phyloP scores from a whole-genome alignment of 768 basidiomycete species.

The Rhizopogon sp. region DNA sequence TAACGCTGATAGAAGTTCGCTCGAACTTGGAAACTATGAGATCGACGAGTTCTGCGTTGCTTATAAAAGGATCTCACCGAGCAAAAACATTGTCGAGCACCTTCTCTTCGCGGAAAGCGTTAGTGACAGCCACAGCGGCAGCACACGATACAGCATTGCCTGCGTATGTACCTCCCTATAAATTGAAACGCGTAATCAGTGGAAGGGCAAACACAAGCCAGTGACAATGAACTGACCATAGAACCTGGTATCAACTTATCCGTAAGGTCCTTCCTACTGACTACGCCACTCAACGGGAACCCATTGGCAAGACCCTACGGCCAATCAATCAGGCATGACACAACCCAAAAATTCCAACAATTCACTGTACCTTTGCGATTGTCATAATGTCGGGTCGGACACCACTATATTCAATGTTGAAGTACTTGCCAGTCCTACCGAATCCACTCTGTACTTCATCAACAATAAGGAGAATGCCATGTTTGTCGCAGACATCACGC shows the following conservation, averaged over 20 bases:
- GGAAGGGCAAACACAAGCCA: not conserved
- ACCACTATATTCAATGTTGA: constrained; percentile 78
- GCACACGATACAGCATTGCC: constrained; percentile 93
- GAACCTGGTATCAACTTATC: constrained; percentile 76
- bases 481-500: constrained; percentile 78
- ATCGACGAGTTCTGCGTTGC: not conserved
- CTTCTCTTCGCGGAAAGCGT: constrained; percentile 76
- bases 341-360: not conserved
- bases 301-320: constrained; percentile 79
- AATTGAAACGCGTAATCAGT: constrained; percentile 21
- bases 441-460: constrained; percentile 92
- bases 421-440: constrained; percentile 79
- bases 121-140: constrained; percentile 78
- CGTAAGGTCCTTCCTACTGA: constrained; percentile 76
- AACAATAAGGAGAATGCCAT: constrained; percentile 79
- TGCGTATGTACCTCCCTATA: constrained; percentile 78
- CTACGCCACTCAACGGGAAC: constrained; percentile 87
- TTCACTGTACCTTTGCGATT: constrained; percentile 68
- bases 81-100: constrained; percentile 74
- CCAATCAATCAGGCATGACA: constrained; percentile 5
- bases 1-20: constrained; percentile 64
- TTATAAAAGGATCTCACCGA: constrained; percentile 37
- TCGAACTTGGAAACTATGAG: constrained; percentile 46
- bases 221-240: constrained; percentile 44
- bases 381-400: constrained; percentile 86